Evolutionary conservation across 2,329 filamentous ascomycete species (phyloP), one percentile per base, ranked within the genome.

Genomic region (Raffaelea albimanens): DNA sequence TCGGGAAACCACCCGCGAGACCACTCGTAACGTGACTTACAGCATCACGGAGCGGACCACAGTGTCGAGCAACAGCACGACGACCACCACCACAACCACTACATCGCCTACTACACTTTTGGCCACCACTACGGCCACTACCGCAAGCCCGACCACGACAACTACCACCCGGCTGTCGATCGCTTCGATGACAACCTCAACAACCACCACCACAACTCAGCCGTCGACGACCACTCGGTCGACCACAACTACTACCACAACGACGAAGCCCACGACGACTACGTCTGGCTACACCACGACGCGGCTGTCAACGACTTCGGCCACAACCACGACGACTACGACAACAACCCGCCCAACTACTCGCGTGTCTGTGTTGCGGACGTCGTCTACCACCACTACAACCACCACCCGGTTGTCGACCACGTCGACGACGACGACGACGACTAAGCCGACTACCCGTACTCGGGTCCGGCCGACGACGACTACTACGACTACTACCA

Each of bases 201-300:
- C 52, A 11, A 50, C 39, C 3, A 41, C 20, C 19, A 19, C 39
- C 8, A 41, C 39, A 23, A 41, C 39, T 3, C 16, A 19, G 5
- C 20, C 39, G 19, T 22, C 39, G 4, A 29, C 25, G 7, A 29
- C 25, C 5, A 29, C 25, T 29, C 25, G 25, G 5, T 16, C 20
- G 20, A 23, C 20, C 14, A 46, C 49, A 9, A 48, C 53, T 41
- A 49, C 20, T 8, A 23, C 20, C 14, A 46, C 49, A 9, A 48
- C 53, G 41, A 49, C 44, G 33, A 50, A 44, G 18, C 47, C 48
- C 13, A 38, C 49, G 19, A 50, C 55, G 8, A 42, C 25, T 29
- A 29, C 25, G 25, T 29, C 25, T 29, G 25, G 25, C 25, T 29
- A 7, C 25, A 29, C 25, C 25, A 29, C 25, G 13, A 29, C 25